phyloP scores from a whole-genome alignment of 1,284 basidiomycete genomes.

The Malassezia brasiliensis region DNA sequence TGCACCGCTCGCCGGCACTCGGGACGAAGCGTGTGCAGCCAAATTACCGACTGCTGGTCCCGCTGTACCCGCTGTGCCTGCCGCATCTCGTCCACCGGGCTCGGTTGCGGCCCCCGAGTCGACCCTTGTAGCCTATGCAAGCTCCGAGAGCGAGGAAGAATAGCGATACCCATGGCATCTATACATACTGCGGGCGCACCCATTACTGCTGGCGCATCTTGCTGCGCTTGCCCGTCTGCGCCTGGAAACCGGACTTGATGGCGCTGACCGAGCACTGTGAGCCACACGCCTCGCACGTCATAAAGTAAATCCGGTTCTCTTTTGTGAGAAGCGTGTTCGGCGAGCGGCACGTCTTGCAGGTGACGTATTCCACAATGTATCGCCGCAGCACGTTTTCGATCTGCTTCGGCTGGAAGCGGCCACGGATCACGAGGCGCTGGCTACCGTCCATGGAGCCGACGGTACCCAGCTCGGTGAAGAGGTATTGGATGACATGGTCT shows the following conservation, averaged over 20 bases:
- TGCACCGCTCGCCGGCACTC: too few relatives aligned
- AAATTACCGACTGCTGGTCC: too few relatives aligned
- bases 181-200: background rate
- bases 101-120: background rate
- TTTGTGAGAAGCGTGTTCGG: constrained; percentile 91
- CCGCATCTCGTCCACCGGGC: too few relatives aligned
- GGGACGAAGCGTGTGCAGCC: too few relatives aligned
- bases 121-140: constrained; percentile 6
- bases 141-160: constrained; percentile 8
- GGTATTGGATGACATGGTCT: constrained; percentile 96
- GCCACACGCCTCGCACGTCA: constrained; percentile 89
- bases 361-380: constrained; percentile 99
- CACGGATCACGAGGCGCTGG: constrained; percentile 88
- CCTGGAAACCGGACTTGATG: constrained; percentile 98
- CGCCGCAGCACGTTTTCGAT: constrained; percentile 93
- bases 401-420: constrained; percentile 96
- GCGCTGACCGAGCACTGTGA: constrained; percentile 82
- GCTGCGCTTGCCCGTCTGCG: constrained; percentile 66
- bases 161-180: constrained; percentile 7
- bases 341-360: constrained; percentile 99
- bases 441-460: constrained; percentile 88
- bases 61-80: too few relatives aligned
- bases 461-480: constrained; percentile 97
- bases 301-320: constrained; percentile 98
- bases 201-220: constrained; percentile 24